Base-by-base conservation (phyloP, 306 rosid genomes). In the Pterocarpus macrocarpus region DNA sequence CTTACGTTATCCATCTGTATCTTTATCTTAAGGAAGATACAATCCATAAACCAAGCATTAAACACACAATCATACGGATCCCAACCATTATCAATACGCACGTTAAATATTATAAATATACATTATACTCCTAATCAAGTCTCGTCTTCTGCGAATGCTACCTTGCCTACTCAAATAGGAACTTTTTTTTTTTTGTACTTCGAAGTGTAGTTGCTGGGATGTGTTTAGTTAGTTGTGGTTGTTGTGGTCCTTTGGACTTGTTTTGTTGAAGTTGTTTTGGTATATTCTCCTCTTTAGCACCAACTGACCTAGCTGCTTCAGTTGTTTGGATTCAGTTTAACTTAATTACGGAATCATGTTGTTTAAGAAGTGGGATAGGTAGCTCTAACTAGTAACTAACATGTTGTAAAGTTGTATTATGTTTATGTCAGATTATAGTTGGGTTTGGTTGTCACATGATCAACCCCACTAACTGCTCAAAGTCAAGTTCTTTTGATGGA, bases 361-460 rank as follows among this genome's bases (percentile, higher is more conserved):
- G 16, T n/a, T 39, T 22, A 32, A 36, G 66, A 32, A 10, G 36
- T 69, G 82, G 78, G 15, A 62, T 53, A 30, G 78, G 78, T 76
- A 61, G 62, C 59, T 69, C 73, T 69, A 69, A 82, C 73, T 16
- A 69, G 17, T 61, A 76, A 69, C 85, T 70, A 59, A 69, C 44
- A 43, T 16, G 58, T 78, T 22, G 28, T 38, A 39, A 68, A 38
- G 59, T 63, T 49, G 8, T 34, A 71, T 39, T 4, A 45, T 62
- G 32, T 14, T 22, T 13, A 30, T 67, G 58, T 45, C 33, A 57
- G 53, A 74, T 47, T 9, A 28, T 47, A 39, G 44, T 82, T 38
- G 41, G 49, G 64, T 82, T 77, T 63, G 69, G 86, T 70, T 70
- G 75, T 53, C 75, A 74, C 70, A 28, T 34, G 52, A 76, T 64